Conservation (phyloP, 768 basidiomycete species). For the Clitopilus hobsonii region DNA sequence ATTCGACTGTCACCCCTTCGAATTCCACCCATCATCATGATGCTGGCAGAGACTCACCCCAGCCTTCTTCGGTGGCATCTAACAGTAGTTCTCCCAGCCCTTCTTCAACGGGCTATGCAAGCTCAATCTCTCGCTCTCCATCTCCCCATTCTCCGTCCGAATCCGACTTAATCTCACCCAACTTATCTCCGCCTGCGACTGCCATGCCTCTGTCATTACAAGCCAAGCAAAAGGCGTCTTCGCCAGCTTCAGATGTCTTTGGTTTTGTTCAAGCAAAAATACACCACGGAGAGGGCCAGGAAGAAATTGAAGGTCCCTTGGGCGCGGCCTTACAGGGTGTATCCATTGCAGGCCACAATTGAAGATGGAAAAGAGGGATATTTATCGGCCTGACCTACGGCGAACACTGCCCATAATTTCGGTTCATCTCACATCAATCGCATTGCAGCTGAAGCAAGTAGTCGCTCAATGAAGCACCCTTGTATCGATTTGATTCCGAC, state of each 20-base stretch:
- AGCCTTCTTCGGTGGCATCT: constrained; percentile 26
- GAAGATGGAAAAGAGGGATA: neutral
- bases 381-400: too few species aligned
- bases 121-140: constrained; percentile 47
- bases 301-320: neutral
- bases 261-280: neutral
- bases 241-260: neutral
- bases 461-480: too few species aligned
- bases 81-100: constrained; percentile 52
- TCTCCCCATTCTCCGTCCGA: constrained; percentile 29
- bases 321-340: neutral
- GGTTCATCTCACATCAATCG: neutral
- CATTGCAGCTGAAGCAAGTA: too few species aligned
- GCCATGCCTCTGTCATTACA: constrained; percentile 19
- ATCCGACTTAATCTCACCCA: neutral
- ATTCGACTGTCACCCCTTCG: constrained; percentile 1
- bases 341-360: neutral
- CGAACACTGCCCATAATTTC: too few species aligned
- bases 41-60: constrained; percentile 19
- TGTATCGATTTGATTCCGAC: too few species aligned
- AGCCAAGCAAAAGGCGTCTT: neutral
- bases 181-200: constrained; percentile 19
- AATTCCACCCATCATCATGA: constrained; percentile 8
- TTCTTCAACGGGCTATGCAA: constrained; percentile 53
- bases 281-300: neutral